These are phyloP conservation scores for Acanthamoeba castellanii DNA, from an alignment of 208 protist genomes.

Conservation along the genomic window DNA sequence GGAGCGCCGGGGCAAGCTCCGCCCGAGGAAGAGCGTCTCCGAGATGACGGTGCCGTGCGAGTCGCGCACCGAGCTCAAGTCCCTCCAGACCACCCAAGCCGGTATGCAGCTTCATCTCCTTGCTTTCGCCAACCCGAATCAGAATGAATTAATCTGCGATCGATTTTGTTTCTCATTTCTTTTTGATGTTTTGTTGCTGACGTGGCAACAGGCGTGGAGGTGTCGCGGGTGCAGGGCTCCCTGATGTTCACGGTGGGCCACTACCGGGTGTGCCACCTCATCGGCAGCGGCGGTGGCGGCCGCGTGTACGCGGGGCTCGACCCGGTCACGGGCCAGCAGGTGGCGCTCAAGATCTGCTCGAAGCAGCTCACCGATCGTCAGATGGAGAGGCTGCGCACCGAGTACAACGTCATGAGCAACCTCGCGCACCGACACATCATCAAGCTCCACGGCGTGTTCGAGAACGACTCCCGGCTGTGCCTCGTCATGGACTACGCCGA, in stretches of 20 bases:
- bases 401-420: constrained; percentile 70
- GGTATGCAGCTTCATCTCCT: not conserved
- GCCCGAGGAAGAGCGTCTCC: constrained; percentile 60
- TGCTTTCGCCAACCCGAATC: too few relatives aligned
- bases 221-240: not conserved
- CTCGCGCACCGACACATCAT: constrained; percentile 43
- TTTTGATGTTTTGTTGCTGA: not conserved
- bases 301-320: constrained; percentile 38
- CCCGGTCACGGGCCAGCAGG: constrained; percentile 7
- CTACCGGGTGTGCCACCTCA: constrained; percentile 36
- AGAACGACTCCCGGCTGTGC: constrained; percentile 58
- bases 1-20: constrained; percentile 6
- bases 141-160: too few relatives aligned
- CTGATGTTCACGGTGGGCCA: constrained; percentile 59
- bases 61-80: constrained; percentile 29
- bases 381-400: constrained; percentile 1
- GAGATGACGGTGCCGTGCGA: constrained; percentile 29
- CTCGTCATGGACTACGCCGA: constrained; percentile 66
- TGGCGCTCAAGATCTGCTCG: constrained; percentile 59
- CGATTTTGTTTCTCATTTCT: not conserved
- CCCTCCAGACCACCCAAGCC: constrained; percentile 32
- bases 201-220: not conserved
- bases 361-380: constrained; percentile 20
- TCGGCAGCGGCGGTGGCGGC: constrained; percentile 41
- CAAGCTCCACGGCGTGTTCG: constrained; percentile 43